Evolutionary conservation across 2,329 filamentous ascomycete genomes (phyloP).

Genomic region (Venturia asperata): DNA sequence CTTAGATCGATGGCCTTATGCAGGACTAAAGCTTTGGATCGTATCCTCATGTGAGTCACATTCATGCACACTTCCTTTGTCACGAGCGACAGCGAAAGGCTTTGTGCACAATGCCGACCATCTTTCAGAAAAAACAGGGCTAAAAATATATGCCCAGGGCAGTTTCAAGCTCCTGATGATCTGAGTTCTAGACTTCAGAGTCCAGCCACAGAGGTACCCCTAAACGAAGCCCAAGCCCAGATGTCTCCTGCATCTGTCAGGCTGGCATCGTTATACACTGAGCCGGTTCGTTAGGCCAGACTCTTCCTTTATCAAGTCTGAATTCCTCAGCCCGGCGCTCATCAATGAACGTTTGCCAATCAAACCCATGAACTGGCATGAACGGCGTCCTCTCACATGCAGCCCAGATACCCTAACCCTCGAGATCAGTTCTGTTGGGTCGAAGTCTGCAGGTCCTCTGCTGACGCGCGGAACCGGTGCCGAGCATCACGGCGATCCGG

Average conservation of each 20-base stretch:
- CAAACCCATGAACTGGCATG: not conserved
- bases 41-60: not conserved
- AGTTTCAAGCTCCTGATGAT: too few species aligned
- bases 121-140: too few species aligned
- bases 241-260: not conserved
- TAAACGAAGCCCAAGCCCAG: not conserved
- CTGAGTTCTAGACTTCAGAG: too few species aligned
- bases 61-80: not conserved
- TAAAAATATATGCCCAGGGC: too few species aligned
- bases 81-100: not conserved
- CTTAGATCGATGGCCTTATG: too few species aligned
- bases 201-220: too few species aligned
- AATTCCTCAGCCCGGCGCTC: not conserved
- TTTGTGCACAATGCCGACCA: not conserved
- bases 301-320: not conserved
- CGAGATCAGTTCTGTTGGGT: not conserved
- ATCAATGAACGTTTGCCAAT: not conserved
- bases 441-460: not conserved
- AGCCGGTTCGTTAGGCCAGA: not conserved
- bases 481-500: not conserved
- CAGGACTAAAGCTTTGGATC: too few species aligned
- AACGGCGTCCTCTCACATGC: not conserved
- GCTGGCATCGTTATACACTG: not conserved
- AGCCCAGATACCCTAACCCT: not conserved
- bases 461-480: not conserved